Base-by-base conservation (phyloP, 2,329 filamentous ascomycete genomes). In the Cordyceps javanica region DNA sequence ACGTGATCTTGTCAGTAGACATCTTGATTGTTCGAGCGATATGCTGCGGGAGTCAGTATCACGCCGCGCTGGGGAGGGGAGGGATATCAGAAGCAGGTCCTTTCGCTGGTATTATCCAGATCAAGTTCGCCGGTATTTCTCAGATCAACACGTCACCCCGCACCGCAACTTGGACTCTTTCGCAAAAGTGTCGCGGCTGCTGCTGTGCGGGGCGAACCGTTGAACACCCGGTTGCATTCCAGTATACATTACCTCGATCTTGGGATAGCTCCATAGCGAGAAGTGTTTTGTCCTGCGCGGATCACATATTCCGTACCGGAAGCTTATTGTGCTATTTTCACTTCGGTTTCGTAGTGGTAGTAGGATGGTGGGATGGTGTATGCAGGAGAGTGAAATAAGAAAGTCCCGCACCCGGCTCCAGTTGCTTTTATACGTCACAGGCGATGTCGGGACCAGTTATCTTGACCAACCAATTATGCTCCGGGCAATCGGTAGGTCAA, bases 91-190 rank as follows among this genome's bases (percentile, higher is more conserved):
- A 87, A 87, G 87, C 87, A 90, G 86, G 83, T 90, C 84, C 87
- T 90, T 90, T 86, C 88, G 87, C 87, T 89, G 86, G 86, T 81
- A 89, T 89, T 89, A 87, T 86, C 84, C 85, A 88, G 86, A 88
- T 89, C 87, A 90, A 90, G 87, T 90, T 89, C 80, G 77, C 77
- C 85, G 86, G 86, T 89, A 86, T 88, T 82, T 89, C 85, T 88
- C 85, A 88, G 85, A 86, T 70, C 71, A 68, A 67, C 64, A 65
- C n/a, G 10, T 32, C 46, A 23, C 28, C 36, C 36, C 38, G 21
- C 46, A 30, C 28, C n/a, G 46, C 26, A 30, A n/a, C 46, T 26
- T 3, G 11, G 8, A 16, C 23, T 16, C 6, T 11, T 32, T n/a
- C 5, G 9, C 13, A 2, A 10, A 6, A 41, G 34, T 32, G 9